A percentile compares a stretch with the other conserved stretches of the same genome.
These are phyloP conservation scores for Hamamelis virginiana DNA, from an alignment of 164 flowering plant genomes.

Conservation along the genomic window DNA sequence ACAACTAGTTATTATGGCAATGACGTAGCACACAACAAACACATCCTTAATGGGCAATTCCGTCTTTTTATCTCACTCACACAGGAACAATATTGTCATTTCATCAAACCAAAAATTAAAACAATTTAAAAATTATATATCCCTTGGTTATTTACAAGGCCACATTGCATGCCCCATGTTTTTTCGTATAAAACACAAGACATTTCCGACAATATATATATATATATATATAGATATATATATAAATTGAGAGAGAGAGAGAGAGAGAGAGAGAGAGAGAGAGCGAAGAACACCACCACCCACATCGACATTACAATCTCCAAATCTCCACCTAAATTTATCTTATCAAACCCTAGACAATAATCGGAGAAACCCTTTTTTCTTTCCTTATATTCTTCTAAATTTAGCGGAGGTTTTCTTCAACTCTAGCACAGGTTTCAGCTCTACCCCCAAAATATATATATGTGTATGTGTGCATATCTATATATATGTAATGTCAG, in stretches of 20 bases:
- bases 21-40: too few relatives aligned
- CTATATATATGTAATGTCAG: background rate
- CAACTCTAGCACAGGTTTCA: background rate
- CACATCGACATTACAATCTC: background rate
- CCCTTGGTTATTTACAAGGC: too few relatives aligned
- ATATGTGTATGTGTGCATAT: background rate
- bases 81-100: too few relatives aligned
- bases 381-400: background rate
- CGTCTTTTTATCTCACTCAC: too few relatives aligned
- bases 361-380: background rate
- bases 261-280: background rate
- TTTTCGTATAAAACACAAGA: too few relatives aligned
- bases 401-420: background rate
- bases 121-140: too few relatives aligned
- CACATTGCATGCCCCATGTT: too few relatives aligned
- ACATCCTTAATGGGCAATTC: too few relatives aligned
- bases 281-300: conserved; percentile 2
- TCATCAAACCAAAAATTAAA: too few relatives aligned
- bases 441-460: background rate
- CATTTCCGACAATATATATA: too few relatives aligned
- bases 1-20: too few relatives aligned
- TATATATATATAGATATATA: background rate
- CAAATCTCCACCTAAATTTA: conserved; percentile 7
- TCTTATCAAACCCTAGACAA: conserved; percentile 1
- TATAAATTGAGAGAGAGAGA: background rate